Percentiles rank a stretch among this genome's conserved stretches.
Conservation (phyloP, 2,329 filamentous ascomycete genomes). For the Hypoxylon sp. region DNA sequence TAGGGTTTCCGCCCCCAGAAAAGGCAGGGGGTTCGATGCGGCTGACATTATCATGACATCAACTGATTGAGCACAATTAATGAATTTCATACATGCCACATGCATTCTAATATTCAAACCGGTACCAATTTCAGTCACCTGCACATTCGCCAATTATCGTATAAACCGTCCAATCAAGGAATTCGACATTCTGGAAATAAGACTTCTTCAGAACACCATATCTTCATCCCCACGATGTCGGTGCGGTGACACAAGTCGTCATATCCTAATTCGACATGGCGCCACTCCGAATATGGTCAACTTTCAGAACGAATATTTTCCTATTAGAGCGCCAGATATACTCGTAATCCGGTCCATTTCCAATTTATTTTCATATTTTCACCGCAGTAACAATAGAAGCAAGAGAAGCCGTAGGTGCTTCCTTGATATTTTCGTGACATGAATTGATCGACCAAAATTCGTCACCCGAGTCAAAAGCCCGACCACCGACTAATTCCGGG, state of each 20-base stretch:
- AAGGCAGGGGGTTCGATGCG: not conserved
- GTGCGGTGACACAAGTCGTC: conserved; percentile 15
- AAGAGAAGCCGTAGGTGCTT: not conserved
- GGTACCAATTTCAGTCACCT: not conserved
- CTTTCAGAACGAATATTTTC: conserved; percentile 3
- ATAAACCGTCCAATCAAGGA: not conserved
- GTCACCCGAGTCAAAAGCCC: conserved; percentile 30
- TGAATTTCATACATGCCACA: not conserved
- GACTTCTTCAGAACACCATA: not conserved
- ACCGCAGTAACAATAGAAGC: not conserved
- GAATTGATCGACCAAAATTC: conserved; percentile 27
- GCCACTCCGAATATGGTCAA: conserved; percentile 15
- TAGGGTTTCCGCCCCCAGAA: conserved; percentile 14
- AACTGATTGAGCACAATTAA: not conserved
- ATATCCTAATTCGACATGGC: conserved; percentile 25
- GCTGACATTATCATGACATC: conserved; percentile 14
- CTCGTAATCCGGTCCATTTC: not conserved
- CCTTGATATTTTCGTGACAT: conserved; percentile 22
- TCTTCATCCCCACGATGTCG: not conserved
- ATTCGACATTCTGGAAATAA: conserved; percentile 7
- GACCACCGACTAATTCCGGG: conserved; percentile 27
- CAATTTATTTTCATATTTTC: conserved; percentile 13
- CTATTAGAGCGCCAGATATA: conserved; percentile 14
- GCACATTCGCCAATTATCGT: not conserved
- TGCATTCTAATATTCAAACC: not conserved